A percentile compares a stretch with the other conserved stretches of the same genome.
Evolutionary conservation across 306 rosid species (phyloP).

Genomic region (Citrullus mucosospermus): DNA sequence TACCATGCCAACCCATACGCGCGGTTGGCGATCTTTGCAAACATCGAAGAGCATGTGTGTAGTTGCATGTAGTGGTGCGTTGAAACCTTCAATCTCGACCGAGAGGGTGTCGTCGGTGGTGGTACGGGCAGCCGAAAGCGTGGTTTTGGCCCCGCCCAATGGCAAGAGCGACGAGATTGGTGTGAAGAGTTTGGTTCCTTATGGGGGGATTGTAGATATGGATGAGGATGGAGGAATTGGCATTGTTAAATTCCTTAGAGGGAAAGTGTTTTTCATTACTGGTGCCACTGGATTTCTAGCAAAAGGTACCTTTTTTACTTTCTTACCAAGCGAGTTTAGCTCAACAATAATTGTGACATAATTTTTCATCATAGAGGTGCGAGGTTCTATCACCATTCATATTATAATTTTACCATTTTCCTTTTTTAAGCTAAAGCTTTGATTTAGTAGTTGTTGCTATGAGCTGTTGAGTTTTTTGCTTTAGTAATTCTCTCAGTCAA

Average conservation of each 20-base stretch:
- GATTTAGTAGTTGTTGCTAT: too few species aligned
- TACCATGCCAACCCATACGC: slow-evolving; percentile 3
- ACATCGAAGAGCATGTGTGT: slow-evolving; percentile 24
- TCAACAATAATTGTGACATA: too few species aligned
- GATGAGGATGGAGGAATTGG: slow-evolving; percentile 55
- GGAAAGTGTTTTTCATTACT: slow-evolving; percentile 65
- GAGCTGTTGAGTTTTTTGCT: too few species aligned
- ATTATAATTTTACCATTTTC: too few species aligned
- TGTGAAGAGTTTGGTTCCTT: slow-evolving; percentile 56
- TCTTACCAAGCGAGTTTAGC: too few species aligned
- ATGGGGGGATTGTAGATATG: slow-evolving; percentile 31
- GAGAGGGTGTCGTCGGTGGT: slow-evolving; percentile 17
- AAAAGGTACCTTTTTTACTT: slow-evolving; percentile 32
- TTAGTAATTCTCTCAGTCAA: too few species aligned
- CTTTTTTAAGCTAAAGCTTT: too few species aligned
- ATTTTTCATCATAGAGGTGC: too few species aligned
- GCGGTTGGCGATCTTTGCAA: slow-evolving; percentile 4
- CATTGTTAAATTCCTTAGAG: slow-evolving; percentile 64
- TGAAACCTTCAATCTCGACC: slow-evolving; percentile 36
- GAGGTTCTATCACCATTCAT: too few species aligned
- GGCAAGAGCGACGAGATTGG: slow-evolving; percentile 34
- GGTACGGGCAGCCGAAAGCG: slow-evolving; percentile 36
- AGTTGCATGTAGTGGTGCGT: slow-evolving; percentile 38
- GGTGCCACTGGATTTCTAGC: slow-evolving; percentile 95
- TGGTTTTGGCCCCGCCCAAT: slow-evolving; percentile 40